These are phyloP conservation scores for Globisporangium emineosum DNA, from an alignment of 352 stramenopile genomes.

Conservation along the genomic window DNA sequence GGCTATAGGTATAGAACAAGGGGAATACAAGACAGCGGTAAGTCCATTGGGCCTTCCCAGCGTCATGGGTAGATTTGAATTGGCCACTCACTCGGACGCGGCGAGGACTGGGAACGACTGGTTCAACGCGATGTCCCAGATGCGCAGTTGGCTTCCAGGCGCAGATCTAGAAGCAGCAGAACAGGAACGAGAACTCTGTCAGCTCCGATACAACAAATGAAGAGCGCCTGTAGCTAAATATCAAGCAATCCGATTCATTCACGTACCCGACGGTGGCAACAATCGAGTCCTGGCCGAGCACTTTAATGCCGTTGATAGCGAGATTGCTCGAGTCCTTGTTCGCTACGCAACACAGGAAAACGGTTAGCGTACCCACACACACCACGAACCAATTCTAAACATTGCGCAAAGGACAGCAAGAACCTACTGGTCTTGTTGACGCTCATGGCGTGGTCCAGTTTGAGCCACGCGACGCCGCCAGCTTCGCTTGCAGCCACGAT, in stretches of 20 bases:
- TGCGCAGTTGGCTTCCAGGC: slow-evolving; percentile 57
- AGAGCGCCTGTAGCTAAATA: not conserved
- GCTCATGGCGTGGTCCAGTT: slow-evolving; percentile 48
- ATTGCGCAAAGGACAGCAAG: not conserved
- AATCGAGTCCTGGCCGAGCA: slow-evolving; percentile 39
- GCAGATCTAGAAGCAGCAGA: slow-evolving; percentile 25
- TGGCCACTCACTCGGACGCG: slow-evolving; percentile 50
- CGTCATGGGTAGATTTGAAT: not conserved
- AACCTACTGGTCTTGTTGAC: slow-evolving; percentile 50
- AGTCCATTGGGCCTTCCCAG: not conserved
- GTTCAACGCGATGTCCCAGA: slow-evolving; percentile 73
- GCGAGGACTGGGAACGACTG: slow-evolving; percentile 50
- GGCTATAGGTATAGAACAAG: slow-evolving; percentile 18
- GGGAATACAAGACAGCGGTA: not conserved
- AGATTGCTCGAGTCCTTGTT: slow-evolving; percentile 52
- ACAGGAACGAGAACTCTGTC: not conserved
- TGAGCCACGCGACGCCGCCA: slow-evolving; percentile 64
- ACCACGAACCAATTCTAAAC: not conserved
- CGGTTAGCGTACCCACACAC: no score
- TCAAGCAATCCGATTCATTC: not conserved
- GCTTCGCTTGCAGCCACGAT: slow-evolving; percentile 51
- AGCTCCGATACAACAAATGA: not conserved
- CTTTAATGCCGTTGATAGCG: slow-evolving; percentile 64
- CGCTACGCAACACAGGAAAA: slow-evolving; percentile 19
- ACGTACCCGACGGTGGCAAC: not conserved